Percentiles rank a stretch among this genome's conserved stretches.
phyloP scores from a whole-genome alignment of 192 early-diverging fungal genomes.

The Backusella morwellensis region DNA sequence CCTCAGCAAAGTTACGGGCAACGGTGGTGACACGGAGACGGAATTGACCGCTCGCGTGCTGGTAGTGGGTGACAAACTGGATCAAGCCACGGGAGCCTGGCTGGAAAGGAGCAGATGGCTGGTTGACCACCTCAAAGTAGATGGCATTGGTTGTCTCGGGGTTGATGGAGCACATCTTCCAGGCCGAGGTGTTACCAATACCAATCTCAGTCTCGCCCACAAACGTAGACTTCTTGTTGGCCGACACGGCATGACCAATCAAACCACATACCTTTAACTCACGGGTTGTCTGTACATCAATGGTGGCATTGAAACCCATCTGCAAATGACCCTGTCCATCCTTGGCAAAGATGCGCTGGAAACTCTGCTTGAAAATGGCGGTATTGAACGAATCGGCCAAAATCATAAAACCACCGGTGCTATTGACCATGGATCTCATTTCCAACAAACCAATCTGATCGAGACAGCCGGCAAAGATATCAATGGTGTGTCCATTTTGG shows the following conservation, averaged over 20 bases:
- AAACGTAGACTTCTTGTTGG: slow-evolving; percentile 82
- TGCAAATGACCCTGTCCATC: slow-evolving; percentile 83
- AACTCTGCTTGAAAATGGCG: slow-evolving; percentile 96
- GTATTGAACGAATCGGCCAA: slow-evolving; percentile 95
- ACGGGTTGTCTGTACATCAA: slow-evolving; percentile 95
- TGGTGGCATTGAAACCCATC: slow-evolving; percentile 98
- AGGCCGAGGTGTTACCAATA: slow-evolving; percentile 91
- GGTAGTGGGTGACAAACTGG: slow-evolving; percentile 95
- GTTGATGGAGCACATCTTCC: slow-evolving; percentile 91
- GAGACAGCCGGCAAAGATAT: slow-evolving; percentile 97
- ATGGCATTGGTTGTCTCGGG: slow-evolving; percentile 84
- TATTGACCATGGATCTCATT: slow-evolving; percentile 90
- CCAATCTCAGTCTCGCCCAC: slow-evolving; percentile 99
- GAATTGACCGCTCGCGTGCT: slow-evolving; percentile 88
- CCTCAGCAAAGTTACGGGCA: slow-evolving; percentile 83
- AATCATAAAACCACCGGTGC: slow-evolving; percentile 91
- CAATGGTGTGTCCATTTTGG: slow-evolving; percentile 88
- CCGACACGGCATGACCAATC: slow-evolving; percentile 92
- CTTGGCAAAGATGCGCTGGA: slow-evolving; percentile 92
- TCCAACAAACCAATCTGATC: slow-evolving; percentile 97
- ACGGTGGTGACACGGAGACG: slow-evolving; percentile 96
- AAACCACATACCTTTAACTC: slow-evolving; percentile 95
- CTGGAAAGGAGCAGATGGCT: slow-evolving; percentile 78
- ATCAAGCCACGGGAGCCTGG: slow-evolving; percentile 86
- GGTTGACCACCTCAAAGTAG: slow-evolving; percentile 96